phyloP scores from a whole-genome alignment of 768 basidiomycete genomes.

The Strobilomyces dryophilus region DNA sequence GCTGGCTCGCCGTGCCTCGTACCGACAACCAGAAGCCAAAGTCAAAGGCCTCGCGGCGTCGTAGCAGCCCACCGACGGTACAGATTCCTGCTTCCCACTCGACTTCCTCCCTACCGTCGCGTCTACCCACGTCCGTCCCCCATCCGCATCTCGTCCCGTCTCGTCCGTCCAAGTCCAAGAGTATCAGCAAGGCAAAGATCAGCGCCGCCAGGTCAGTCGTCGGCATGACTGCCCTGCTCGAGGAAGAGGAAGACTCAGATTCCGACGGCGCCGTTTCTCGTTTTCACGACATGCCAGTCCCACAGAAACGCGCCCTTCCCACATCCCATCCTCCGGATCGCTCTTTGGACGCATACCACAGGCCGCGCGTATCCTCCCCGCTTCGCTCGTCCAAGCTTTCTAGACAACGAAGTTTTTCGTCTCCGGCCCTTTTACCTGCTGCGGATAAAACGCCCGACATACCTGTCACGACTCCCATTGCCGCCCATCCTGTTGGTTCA shows the following conservation, averaged over 20 bases:
- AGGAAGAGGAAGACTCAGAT: slow-evolving; percentile 47
- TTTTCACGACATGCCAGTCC: slow-evolving; percentile 2
- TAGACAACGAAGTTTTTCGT: slow-evolving; percentile 31
- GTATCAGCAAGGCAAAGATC: slow-evolving; percentile 26
- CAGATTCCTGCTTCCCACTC: slow-evolving; percentile 19
- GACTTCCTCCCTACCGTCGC: slow-evolving; percentile 19
- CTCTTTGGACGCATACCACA: slow-evolving; percentile 10
- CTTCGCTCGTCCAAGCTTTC: slow-evolving; percentile 23
- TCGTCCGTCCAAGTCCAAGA: slow-evolving; percentile 28
- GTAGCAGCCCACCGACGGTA: slow-evolving; percentile 13
- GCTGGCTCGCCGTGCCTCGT: slow-evolving; percentile 51
- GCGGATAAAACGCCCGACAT: slow-evolving; percentile 4
- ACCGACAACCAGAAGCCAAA: slow-evolving; percentile 14
- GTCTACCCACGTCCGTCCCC: slow-evolving; percentile 3
- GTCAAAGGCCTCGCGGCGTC: slow-evolving; percentile 18
- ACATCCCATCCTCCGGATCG: slow-evolving; percentile 10
- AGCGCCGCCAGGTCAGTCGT: slow-evolving; percentile 42
- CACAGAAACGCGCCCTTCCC: slow-evolving; percentile 18
- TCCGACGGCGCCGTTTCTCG: slow-evolving; percentile 10
- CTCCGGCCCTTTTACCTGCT: slow-evolving; percentile 17
- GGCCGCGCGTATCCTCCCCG: slow-evolving; percentile 22
- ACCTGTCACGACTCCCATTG: not conserved
- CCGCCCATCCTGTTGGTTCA: slow-evolving; percentile 6
- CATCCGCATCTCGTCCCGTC: slow-evolving; percentile 10
- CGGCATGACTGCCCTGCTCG: slow-evolving; percentile 50